phyloP scores from a whole-genome alignment of 2,329 filamentous ascomycete species.

The Fusarium coicis region DNA sequence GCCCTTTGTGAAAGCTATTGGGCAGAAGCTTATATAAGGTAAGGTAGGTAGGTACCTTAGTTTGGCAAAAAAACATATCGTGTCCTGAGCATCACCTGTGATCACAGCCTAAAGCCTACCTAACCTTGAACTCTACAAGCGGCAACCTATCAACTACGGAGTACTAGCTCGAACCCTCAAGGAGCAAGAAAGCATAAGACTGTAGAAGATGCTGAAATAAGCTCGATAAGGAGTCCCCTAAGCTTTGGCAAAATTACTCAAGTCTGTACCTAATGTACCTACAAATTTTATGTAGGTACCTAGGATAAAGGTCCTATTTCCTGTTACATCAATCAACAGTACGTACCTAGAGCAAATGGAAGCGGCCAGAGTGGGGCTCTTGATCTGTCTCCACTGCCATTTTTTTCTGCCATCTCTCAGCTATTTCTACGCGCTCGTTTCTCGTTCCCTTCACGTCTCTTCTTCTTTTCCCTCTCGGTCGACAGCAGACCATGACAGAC shows the following conservation, averaged over 20 bases:
- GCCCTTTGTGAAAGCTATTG: neutral
- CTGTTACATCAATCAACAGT: neutral
- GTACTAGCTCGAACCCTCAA: neutral
- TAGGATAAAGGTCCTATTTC: neutral
- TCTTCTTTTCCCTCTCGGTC: slow-evolving; percentile 32
- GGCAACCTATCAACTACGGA: neutral
- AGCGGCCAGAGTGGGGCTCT: neutral
- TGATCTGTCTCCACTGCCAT: slow-evolving; percentile 14
- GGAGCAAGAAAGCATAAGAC: neutral
- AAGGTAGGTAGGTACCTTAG: no score
- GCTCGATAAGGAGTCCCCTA: neutral
- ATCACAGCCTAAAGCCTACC: neutral
- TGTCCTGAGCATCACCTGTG: neutral
- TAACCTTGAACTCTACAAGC: neutral
- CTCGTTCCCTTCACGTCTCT: slow-evolving; percentile 16
- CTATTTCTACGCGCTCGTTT: slow-evolving; percentile 37
- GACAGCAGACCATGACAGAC: slow-evolving; percentile 45
- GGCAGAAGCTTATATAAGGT: neutral
- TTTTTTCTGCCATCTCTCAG: slow-evolving; percentile 29
- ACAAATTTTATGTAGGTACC: no score
- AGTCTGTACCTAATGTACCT: neutral
- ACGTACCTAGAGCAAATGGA: neutral
- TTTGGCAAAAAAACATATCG: neutral
- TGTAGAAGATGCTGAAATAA: neutral
- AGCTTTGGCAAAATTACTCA: neutral